Evolutionary conservation across 352 stramenopile genomes (phyloP).

Genomic region (Phytophthora syringae): DNA sequence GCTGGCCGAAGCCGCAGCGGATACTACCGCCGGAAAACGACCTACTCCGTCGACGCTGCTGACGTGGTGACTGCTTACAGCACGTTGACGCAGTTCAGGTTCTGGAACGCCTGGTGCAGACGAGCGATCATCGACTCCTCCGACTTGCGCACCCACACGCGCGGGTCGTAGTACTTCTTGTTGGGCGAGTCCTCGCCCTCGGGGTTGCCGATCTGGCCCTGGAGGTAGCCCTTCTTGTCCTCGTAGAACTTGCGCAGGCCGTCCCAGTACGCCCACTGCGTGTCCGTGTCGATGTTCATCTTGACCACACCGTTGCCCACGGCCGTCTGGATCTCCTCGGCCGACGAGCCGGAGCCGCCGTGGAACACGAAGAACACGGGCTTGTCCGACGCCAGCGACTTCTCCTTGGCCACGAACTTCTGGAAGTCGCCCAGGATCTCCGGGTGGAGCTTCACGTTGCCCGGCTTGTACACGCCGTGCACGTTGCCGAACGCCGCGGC

Average conservation of each 20-base stretch:
- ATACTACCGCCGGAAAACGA: conserved; percentile 24
- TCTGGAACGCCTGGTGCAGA: conserved; percentile 91
- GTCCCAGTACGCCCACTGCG: conserved; percentile 99
- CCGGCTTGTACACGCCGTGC: conserved; percentile 98
- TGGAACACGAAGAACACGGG: conserved; percentile 99
- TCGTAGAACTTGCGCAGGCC: conserved; percentile 98
- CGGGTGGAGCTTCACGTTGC: conserved; percentile 98
- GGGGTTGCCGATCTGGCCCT: conserved; percentile 98
- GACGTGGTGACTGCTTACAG: conserved; percentile 32
- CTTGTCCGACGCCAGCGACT: conserved; percentile 88
- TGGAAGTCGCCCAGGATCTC: conserved; percentile 97
- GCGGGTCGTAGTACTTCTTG: conserved; percentile 99
- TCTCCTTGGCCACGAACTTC: conserved; percentile 81
- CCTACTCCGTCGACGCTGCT: conserved; percentile 2
- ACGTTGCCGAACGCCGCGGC: conserved; percentile 70
- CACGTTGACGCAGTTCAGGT: conserved; percentile 87
- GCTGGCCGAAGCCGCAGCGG: conserved; percentile 2
- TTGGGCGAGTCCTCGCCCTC: conserved; percentile 97
- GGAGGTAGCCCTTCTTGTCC: conserved; percentile 97
- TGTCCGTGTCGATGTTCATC: conserved; percentile 99
- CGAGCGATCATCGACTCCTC: conserved; percentile 95
- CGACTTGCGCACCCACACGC: conserved; percentile 97
- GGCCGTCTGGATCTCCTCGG: conserved; percentile 96
- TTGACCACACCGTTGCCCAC: conserved; percentile 98
- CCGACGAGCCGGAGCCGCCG: conserved; percentile 96